Evolutionary conservation across 2,329 filamentous ascomycete species (phyloP).

Genomic region (Aspergillus ochraceoroseus): DNA sequence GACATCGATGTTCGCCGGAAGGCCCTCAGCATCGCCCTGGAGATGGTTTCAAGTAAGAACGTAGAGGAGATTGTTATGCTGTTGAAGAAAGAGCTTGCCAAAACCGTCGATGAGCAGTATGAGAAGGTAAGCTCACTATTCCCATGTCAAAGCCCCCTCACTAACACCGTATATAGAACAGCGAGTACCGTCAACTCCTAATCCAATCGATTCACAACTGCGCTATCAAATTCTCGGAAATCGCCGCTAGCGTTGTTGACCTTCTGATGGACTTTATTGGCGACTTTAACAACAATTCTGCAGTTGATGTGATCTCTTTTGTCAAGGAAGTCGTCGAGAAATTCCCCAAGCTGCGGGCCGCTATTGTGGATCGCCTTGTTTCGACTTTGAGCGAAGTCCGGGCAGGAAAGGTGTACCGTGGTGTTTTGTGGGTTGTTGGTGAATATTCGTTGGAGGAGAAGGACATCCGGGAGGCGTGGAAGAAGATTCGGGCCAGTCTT

Average conservation of each 20-base stretch:
- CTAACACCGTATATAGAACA: slow-evolving; percentile 53
- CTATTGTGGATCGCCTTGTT: slow-evolving; percentile 83
- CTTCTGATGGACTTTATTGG: slow-evolving; percentile 98
- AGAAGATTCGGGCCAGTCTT: slow-evolving; percentile 84
- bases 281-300: slow-evolving; percentile 95
- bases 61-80: slow-evolving; percentile 95
- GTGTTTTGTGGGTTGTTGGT: slow-evolving; percentile 94
- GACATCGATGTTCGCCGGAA: slow-evolving; percentile 95
- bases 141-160: not conserved
- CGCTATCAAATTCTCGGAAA: slow-evolving; percentile 98
- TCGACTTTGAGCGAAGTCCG: slow-evolving; percentile 88
- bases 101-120: slow-evolving; percentile 97
- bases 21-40: slow-evolving; percentile 80
- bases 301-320: slow-evolving; percentile 96
- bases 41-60: slow-evolving; percentile 99
- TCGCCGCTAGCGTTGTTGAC: slow-evolving; percentile 92
- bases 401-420: slow-evolving; percentile 94
- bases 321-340: slow-evolving; percentile 99
- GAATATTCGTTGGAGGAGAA: slow-evolving; percentile 93
- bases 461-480: slow-evolving; percentile 95
- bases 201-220: slow-evolving; percentile 98
- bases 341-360: slow-evolving; percentile 81
- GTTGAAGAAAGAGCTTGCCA: slow-evolving; percentile 93
- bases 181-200: slow-evolving; percentile 86
- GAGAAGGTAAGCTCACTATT: slow-evolving; percentile 60